Evolutionary conservation across 1,284 basidiomycete genomes (phyloP), one percentile per base, ranked within the genome.

Genomic region (Sanghuangporus sanghuang): DNA sequence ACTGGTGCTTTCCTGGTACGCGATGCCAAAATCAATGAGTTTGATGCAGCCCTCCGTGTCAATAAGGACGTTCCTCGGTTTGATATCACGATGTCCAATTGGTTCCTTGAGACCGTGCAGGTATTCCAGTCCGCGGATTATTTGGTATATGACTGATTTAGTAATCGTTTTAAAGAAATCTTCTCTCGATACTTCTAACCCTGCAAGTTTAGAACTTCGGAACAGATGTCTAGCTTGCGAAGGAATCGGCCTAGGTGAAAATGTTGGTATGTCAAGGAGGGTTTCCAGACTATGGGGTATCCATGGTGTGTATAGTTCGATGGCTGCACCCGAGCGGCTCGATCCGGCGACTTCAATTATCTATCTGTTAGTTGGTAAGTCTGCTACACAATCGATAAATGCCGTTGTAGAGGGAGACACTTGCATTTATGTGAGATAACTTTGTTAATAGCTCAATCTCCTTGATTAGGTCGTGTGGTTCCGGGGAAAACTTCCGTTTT

Each of bases 1-100:
- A 2, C 39, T 35, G 48, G 73, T 68, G 18, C 72, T 70, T 21
- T 72, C 75, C 2, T 78, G 77, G 76, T 82, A 93, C 0, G 89
- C 81, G n/a, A 95, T 89, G 0, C 93, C 95, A 72, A 98, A 92
- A 74, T 98, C 95, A 65, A 95, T 88, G 18, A 97, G 76, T 69
- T 89, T 86, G 2, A 88, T 77, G 59, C 77, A 75, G 0, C 91
- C 91, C 1, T 82, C 78, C 0, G 71, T 65, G 0, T 81, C 81
- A 9, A 95, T 68, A n/a, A 95, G 77, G 49, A 96, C 75, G 69
- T 97, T 98, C 54, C 80, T 78, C 0, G 96, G 95, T 66, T 95
- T 96, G 70, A 98, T 79, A 72, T 98, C 96, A 12, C 96, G 79
- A 72, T 98, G 96, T 0, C 92, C 90, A 42, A 97, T 83, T 0